Conservation (phyloP, 164 flowering plant genomes). For the Brasenia schreberi region DNA sequence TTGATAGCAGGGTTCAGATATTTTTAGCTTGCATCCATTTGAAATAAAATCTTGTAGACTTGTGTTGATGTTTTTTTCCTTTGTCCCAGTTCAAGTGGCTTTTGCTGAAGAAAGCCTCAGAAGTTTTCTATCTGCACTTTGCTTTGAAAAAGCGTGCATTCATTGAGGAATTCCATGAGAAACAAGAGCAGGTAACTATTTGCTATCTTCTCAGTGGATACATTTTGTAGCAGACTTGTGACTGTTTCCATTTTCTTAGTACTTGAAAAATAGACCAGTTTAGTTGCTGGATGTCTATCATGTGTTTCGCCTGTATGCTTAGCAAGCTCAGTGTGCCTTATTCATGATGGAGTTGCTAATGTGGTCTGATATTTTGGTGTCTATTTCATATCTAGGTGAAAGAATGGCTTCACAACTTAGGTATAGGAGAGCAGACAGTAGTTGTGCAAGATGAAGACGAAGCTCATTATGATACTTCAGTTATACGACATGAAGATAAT, state of each 20-base stretch:
- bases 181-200: conserved; percentile 67
- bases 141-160: conserved; percentile 81
- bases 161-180: conserved; percentile 90
- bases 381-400: conserved; percentile 45
- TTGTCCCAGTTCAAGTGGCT: conserved; percentile 79
- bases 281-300: too few relatives aligned
- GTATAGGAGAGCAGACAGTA: conserved; percentile 76
- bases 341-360: too few relatives aligned
- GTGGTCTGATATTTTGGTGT: too few relatives aligned
- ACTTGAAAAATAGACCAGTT: too few relatives aligned
- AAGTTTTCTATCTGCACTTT: conserved; percentile 77
- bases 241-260: too few relatives aligned
- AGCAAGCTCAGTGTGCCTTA: too few relatives aligned
- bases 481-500: conserved; percentile 57
- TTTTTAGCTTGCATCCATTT: too few relatives aligned
- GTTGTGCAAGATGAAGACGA: conserved; percentile 80
- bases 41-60: too few relatives aligned
- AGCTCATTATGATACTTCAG: conserved; percentile 56
- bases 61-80: too few relatives aligned
- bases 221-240: too few relatives aligned
- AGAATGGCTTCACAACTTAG: conserved; percentile 99
- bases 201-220: not conserved
- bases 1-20: too few relatives aligned
- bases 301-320: too few relatives aligned
- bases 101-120: conserved; percentile 84